phyloP scores from a whole-genome alignment of 2,329 filamentous ascomycete genomes.

The Emericellopsis atlantica region DNA sequence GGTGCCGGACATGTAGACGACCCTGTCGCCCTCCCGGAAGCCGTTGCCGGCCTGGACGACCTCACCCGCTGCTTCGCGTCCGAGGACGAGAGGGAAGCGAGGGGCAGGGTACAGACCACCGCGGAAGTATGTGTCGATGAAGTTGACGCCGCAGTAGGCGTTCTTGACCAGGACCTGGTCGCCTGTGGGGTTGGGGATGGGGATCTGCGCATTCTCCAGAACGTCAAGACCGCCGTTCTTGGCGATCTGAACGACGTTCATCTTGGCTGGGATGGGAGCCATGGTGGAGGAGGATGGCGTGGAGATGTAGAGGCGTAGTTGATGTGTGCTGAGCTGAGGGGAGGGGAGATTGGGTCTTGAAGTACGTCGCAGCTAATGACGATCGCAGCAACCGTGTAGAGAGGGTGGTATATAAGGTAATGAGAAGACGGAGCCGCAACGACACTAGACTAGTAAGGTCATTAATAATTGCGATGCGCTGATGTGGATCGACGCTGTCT shows the following conservation, averaged over 20 bases:
- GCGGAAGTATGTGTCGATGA: conserved; percentile 86
- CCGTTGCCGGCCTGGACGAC: conserved; percentile 48
- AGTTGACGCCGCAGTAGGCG: conserved; percentile 71
- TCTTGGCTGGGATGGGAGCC: conserved; percentile 60
- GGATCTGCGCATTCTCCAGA: conserved; percentile 58
- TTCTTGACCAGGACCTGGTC: conserved; percentile 67
- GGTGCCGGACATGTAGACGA: conserved; percentile 48
- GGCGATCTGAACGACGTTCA: conserved; percentile 55
- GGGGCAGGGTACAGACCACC: conserved; percentile 64
- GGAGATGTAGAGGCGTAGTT: background rate
- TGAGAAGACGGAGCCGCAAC: no score
- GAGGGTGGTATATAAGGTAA: no score
- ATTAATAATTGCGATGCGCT: no score
- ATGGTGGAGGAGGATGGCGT: conserved; percentile 31
- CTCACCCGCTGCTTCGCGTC: conserved; percentile 66
- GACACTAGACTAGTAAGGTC: no score
- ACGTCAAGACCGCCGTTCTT: conserved; percentile 57
- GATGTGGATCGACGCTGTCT: no score
- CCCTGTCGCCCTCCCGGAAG: conserved; percentile 53
- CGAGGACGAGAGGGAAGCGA: conserved; percentile 58
- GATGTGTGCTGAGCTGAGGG: background rate
- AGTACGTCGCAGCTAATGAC: no score
- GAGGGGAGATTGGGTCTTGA: no score
- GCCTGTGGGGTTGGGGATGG: conserved; percentile 46
- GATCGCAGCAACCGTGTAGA: no score